phyloP scores from a whole-genome alignment of 2,329 filamentous ascomycete genomes.

The Cercospora zeae-maydis region DNA sequence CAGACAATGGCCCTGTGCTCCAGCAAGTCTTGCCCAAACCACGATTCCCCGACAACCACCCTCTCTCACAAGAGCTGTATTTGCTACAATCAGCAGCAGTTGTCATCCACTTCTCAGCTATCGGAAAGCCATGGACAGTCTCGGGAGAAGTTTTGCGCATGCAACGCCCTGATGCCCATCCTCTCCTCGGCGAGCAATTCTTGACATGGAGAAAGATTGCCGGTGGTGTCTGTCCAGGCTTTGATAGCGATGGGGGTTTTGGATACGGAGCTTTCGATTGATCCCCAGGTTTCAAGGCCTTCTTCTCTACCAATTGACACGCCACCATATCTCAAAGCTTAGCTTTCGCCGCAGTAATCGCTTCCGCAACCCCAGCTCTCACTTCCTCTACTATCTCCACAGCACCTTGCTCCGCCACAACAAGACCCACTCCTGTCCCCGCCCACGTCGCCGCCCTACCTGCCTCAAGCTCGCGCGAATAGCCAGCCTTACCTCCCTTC shows the following conservation, averaged over 20 bases:
- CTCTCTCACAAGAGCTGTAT: constrained; percentile 23
- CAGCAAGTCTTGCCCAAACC: not conserved
- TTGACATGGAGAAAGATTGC: constrained; percentile 27
- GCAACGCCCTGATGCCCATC: constrained; percentile 27
- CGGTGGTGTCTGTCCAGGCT: constrained; percentile 7
- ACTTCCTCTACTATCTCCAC: constrained; percentile 52
- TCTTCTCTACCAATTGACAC: no score
- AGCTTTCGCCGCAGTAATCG: not conserved
- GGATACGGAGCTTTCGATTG: not conserved
- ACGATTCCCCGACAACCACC: constrained; percentile 22
- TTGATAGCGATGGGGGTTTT: not conserved
- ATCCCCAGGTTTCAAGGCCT: not conserved
- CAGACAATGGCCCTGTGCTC: not conserved
- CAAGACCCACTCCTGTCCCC: constrained; percentile 52
- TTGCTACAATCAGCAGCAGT: constrained; percentile 23
- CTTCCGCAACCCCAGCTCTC: constrained; percentile 26
- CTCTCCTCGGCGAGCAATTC: constrained; percentile 29
- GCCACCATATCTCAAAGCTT: not conserved
- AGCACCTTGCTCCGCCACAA: constrained; percentile 50
- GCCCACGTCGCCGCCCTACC: constrained; percentile 60
- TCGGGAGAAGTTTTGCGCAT: constrained; percentile 7
- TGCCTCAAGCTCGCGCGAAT: constrained; percentile 42
- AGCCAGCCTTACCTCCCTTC: constrained; percentile 49
- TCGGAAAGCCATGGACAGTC: constrained; percentile 31
- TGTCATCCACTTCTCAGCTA: constrained; percentile 31